Percentiles rank a stretch among this genome's conserved stretches.
Evolutionary conservation across 148 eudicot species (phyloP).

Genomic region (Persicaria maculosa): DNA sequence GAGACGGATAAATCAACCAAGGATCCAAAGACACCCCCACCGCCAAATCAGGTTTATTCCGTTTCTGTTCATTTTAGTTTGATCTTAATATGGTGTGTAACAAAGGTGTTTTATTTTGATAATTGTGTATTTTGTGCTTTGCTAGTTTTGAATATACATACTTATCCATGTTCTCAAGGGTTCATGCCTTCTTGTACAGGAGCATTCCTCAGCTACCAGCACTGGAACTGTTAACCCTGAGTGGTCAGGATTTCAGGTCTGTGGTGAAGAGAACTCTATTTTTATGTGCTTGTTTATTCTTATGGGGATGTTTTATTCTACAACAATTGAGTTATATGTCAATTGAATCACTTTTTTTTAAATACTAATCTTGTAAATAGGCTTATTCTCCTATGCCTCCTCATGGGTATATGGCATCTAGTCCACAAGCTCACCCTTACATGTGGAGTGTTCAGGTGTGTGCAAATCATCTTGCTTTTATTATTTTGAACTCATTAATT

Average conservation of each 20-base stretch:
- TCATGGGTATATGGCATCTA: slow-evolving; percentile 76
- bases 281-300: neutral
- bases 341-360: neutral
- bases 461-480: neutral
- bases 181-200: slow-evolving; percentile 30
- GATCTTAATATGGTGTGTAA: neutral
- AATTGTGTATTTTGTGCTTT: slow-evolving; percentile 3
- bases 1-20: slow-evolving; percentile 82
- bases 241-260: slow-evolving; percentile 97
- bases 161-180: neutral
- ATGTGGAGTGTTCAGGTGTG: slow-evolving; percentile 99
- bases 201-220: slow-evolving; percentile 52
- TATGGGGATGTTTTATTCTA: neutral
- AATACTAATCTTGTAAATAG: slow-evolving; percentile 18
- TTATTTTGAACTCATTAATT: neutral
- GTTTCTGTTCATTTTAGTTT: neutral
- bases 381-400: slow-evolving; percentile 96
- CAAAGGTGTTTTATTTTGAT: neutral
- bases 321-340: neutral
- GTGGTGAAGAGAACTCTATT: slow-evolving; percentile 5
- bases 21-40: slow-evolving; percentile 56
- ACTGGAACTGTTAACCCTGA: slow-evolving; percentile 65
- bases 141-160: neutral
- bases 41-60: slow-evolving; percentile 21
- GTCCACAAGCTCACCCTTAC: slow-evolving; percentile 93